Conservation (phyloP, 495 filamentous ascomycete species). For the Neurospora pannonica region DNA sequence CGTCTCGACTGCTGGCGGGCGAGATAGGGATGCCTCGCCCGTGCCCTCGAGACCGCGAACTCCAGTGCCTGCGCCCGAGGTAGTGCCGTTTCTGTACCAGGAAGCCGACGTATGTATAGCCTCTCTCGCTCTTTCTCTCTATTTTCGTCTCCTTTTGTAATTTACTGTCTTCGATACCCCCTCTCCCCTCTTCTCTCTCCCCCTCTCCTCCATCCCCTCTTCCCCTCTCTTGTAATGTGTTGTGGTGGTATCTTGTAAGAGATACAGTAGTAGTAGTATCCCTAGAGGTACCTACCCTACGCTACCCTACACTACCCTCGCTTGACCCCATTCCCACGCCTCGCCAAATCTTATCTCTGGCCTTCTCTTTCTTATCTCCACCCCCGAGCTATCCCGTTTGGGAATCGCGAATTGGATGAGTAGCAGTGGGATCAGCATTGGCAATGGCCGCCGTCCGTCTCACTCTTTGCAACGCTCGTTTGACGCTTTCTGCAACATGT, state of each 20-base stretch:
- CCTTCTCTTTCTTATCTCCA: neutral
- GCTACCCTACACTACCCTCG: neutral
- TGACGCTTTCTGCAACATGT: neutral
- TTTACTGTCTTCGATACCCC: neutral
- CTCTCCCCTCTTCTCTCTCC: neutral
- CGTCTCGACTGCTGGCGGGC: neutral
- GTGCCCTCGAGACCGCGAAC: conserved; percentile 63
- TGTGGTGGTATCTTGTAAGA: neutral
- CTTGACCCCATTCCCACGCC: neutral
- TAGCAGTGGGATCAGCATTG: neutral
- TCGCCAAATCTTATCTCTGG: neutral
- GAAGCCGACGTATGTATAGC: conserved; percentile 58
- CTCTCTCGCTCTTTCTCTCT: conserved; percentile 7
- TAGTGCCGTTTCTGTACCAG: conserved; percentile 93
- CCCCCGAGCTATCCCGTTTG: neutral
- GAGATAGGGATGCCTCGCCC: conserved; percentile 54
- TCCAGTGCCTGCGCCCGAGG: conserved; percentile 83
- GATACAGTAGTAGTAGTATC: neutral
- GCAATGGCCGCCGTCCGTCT: neutral
- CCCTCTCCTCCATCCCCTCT: neutral
- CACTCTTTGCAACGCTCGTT: neutral
- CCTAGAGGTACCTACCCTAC: neutral
- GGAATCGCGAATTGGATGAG: neutral
- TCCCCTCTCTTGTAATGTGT: neutral
- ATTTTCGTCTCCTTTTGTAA: conserved; percentile 1